These are phyloP conservation scores for Wickerhamiella musiphila DNA, from an alignment of 805 yeast genomes.

Conservation along the genomic window DNA sequence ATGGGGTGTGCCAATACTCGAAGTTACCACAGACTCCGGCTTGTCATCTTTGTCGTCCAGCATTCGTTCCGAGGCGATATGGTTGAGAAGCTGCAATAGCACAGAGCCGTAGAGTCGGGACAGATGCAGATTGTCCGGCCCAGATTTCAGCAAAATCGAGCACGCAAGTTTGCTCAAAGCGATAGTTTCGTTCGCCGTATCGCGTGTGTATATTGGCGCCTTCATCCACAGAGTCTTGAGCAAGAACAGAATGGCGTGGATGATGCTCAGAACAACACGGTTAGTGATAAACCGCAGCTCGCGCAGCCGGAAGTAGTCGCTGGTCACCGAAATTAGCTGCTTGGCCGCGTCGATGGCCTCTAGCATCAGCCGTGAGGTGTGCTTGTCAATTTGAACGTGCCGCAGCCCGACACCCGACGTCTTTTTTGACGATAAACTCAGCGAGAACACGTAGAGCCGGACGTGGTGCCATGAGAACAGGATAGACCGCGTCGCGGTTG, in stretches of 20 bases:
- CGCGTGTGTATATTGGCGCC: conserved; percentile 5
- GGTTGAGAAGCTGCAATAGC: conserved; percentile 45
- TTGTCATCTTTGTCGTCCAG: not conserved
- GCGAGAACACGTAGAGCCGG: conserved; percentile 64
- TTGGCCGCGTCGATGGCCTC: conserved; percentile 72
- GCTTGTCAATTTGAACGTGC: conserved; percentile 28
- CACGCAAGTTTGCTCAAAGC: not conserved
- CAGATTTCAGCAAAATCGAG: not conserved
- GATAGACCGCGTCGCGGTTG: conserved; percentile 50
- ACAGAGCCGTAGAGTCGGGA: conserved; percentile 11
- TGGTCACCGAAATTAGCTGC: conserved; percentile 55
- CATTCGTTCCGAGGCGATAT: conserved; percentile 1
- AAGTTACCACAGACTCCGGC: not conserved
- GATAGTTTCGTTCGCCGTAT: conserved; percentile 1
- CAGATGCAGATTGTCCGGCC: conserved; percentile 3
- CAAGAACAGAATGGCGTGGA: conserved; percentile 75
- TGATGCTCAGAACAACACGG: conserved; percentile 77
- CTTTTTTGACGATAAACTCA: conserved; percentile 44
- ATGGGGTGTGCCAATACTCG: not conserved
- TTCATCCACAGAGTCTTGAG: conserved; percentile 50
- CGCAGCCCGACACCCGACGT: conserved; percentile 32
- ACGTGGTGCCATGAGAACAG: conserved; percentile 75
- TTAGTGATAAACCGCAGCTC: conserved; percentile 69
- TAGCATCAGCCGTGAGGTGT: conserved; percentile 47
- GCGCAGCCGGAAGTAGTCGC: conserved; percentile 42